A percentile compares a stretch with the other conserved stretches of the same genome.
These are phyloP conservation scores for Chalciporus sphaerocephalus DNA, from an alignment of 768 basidiomycete species.

Conservation along the genomic window DNA sequence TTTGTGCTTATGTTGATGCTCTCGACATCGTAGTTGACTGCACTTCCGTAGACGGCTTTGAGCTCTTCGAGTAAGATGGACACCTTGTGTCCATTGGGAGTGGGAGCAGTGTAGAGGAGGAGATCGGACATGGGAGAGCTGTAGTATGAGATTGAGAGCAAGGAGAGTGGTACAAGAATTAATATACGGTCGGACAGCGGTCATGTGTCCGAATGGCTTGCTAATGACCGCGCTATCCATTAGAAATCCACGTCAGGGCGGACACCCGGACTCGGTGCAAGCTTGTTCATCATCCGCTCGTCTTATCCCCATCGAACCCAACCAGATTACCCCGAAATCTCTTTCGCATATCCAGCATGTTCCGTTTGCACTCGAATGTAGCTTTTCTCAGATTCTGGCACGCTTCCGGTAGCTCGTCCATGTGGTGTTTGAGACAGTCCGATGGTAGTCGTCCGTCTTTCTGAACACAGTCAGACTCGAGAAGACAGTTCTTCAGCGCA, in stretches of 20 bases:
- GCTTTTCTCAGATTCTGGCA: constrained; percentile 77
- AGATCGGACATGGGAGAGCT: constrained; percentile 22
- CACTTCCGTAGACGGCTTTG: constrained; percentile 45
- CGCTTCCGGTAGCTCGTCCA: constrained; percentile 71
- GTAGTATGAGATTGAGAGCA: not conserved
- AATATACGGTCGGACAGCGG: not conserved
- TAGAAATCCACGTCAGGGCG: too few relatives aligned
- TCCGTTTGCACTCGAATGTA: constrained; percentile 87
- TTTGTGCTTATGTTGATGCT: constrained; percentile 57
- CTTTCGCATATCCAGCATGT: constrained; percentile 86
- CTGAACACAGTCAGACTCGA: constrained; percentile 83
- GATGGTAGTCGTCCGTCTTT: constrained; percentile 78
- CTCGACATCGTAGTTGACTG: constrained; percentile 47
- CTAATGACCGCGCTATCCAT: too few relatives aligned
- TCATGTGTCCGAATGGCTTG: constrained; percentile 16
- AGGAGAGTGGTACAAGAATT: too few relatives aligned
- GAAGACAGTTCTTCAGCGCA: constrained; percentile 79
- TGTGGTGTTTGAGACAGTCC: constrained; percentile 75
- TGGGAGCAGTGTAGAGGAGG: constrained; percentile 38
- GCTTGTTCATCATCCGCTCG: constrained; percentile 1
- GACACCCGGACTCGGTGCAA: constrained; percentile 10
- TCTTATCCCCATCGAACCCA: constrained; percentile 39
- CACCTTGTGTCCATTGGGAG: constrained; percentile 54
- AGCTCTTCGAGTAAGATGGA: constrained; percentile 63
- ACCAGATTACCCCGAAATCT: constrained; percentile 72